A percentile compares a stretch with the other conserved stretches of the same genome.
Evolutionary conservation across 2,329 filamentous ascomycete genomes (phyloP).

Genomic region (Colletotrichum tanaceti): DNA sequence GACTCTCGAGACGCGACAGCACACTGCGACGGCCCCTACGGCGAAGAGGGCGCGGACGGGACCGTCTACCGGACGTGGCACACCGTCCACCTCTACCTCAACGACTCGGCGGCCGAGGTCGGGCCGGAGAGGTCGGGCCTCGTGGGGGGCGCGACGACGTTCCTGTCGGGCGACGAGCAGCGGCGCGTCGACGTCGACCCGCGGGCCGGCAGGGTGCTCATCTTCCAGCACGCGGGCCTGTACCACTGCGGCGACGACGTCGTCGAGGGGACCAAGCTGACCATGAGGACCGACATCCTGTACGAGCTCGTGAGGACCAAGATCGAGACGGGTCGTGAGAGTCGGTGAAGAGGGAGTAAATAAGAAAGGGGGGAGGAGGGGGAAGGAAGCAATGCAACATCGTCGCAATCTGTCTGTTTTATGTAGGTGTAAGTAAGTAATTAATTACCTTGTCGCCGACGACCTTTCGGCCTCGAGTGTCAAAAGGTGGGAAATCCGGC

Average conservation of each 20-base stretch:
- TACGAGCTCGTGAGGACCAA: conserved; percentile 47
- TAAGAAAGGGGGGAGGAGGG: background rate
- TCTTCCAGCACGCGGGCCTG: conserved; percentile 67
- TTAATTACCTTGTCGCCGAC: too few species aligned
- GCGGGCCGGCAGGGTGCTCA: conserved; percentile 67
- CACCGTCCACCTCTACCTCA: conserved; percentile 68
- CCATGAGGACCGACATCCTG: conserved; percentile 66
- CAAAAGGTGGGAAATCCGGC: too few species aligned
- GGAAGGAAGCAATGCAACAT: too few species aligned
- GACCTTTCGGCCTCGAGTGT: too few species aligned
- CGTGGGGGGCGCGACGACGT: conserved; percentile 67
- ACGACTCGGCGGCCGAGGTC: conserved; percentile 58
- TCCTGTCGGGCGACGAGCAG: conserved; percentile 58
- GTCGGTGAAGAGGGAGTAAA: too few species aligned
- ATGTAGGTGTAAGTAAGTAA: too few species aligned
- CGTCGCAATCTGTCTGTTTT: too few species aligned
- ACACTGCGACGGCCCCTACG: conserved; percentile 76
- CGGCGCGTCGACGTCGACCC: conserved; percentile 65
- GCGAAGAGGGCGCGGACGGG: conserved; percentile 59
- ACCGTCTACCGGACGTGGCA: conserved; percentile 59
- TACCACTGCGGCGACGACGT: conserved; percentile 67
- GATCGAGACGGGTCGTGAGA: background rate
- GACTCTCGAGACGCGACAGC: conserved; percentile 52
- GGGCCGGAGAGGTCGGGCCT: conserved; percentile 50
- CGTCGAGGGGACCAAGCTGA: conserved; percentile 64